A percentile compares a stretch with the other conserved stretches of the same genome.
Conservation (phyloP, 805 yeast genomes). For the Isabelozyma rhagii region DNA sequence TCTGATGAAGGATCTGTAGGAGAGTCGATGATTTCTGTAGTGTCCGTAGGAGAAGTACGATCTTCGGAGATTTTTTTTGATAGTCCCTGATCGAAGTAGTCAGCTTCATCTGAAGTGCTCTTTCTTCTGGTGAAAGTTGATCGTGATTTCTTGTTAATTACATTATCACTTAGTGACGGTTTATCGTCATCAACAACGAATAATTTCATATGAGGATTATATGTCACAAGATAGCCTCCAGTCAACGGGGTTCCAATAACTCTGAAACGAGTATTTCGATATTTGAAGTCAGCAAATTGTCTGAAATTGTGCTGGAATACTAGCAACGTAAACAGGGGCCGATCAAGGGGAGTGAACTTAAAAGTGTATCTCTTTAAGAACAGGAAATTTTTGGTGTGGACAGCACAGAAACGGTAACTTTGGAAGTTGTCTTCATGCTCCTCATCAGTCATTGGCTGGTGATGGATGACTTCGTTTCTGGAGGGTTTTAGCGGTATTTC, state of each 20-base stretch:
- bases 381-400: conserved; percentile 24
- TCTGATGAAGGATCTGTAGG: background rate
- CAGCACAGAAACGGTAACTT: conserved; percentile 31
- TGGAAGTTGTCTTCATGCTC: conserved; percentile 27
- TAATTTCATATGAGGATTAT: conserved; percentile 32
- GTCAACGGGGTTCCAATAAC: conserved; percentile 33
- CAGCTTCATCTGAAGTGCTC: background rate
- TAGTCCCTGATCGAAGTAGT: background rate
- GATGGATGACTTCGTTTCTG: conserved; percentile 4
- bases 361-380: conserved; percentile 25
- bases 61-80: background rate
- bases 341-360: conserved; percentile 19
- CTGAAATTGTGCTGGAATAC: conserved; percentile 33
- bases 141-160: conserved; percentile 27
- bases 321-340: conserved; percentile 18
- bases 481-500: conserved; percentile 26
- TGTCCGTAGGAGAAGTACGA: background rate
- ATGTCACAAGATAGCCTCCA: conserved; percentile 23
- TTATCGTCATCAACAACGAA: conserved; percentile 30
- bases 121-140: conserved; percentile 11
- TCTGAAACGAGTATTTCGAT: conserved; percentile 35
- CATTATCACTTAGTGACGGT: conserved; percentile 33
- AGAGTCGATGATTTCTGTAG: background rate
- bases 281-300: conserved; percentile 39
- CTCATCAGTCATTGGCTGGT: background rate